These are phyloP conservation scores for Allomyces arbusculus DNA, from an alignment of 192 early-diverging fungal species.

Conservation along the genomic window DNA sequence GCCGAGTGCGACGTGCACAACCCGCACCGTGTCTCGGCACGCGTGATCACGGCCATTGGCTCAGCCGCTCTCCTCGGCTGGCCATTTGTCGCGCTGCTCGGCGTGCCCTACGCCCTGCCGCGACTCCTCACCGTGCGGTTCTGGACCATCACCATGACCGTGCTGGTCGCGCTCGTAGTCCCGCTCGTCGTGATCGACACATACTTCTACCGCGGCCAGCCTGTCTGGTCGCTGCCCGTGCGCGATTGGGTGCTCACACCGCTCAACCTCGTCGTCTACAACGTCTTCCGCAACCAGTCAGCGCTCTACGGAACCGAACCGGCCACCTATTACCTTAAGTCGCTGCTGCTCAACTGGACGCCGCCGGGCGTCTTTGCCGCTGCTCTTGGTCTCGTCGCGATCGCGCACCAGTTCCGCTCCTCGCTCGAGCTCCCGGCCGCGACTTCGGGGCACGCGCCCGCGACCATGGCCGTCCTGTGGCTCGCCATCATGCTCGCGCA, in stretches of 20 bases:
- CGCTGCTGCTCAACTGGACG: constrained; percentile 82
- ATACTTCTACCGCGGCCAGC: constrained; percentile 45
- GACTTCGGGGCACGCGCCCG: constrained; percentile 5
- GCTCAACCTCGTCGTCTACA: constrained; percentile 64
- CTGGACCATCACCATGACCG: constrained; percentile 6
- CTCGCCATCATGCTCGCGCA: constrained; percentile 58
- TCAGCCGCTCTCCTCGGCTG: constrained; percentile 51
- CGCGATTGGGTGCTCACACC: too few relatives aligned
- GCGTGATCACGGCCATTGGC: constrained; percentile 12
- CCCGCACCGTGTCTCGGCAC: background rate
- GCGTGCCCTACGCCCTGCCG: constrained; percentile 55
- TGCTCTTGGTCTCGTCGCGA: background rate
- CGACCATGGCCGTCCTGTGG: constrained; percentile 38
- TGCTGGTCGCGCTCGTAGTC: constrained; percentile 9
- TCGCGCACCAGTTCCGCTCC: constrained; percentile 9
- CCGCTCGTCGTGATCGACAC: constrained; percentile 51
- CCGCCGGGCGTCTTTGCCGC: background rate
- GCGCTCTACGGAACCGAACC: constrained; percentile 80
- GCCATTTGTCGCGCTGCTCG: constrained; percentile 67
- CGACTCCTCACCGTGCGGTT: constrained; percentile 31
- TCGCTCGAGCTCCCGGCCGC: constrained; percentile 12
- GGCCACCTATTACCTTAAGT: constrained; percentile 77
- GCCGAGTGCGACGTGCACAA: background rate
- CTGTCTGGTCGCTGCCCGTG: constrained; percentile 10
- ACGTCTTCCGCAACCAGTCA: constrained; percentile 54